phyloP scores from a whole-genome alignment of 2,329 filamentous ascomycete genomes.

The Colletotrichum navitas region DNA sequence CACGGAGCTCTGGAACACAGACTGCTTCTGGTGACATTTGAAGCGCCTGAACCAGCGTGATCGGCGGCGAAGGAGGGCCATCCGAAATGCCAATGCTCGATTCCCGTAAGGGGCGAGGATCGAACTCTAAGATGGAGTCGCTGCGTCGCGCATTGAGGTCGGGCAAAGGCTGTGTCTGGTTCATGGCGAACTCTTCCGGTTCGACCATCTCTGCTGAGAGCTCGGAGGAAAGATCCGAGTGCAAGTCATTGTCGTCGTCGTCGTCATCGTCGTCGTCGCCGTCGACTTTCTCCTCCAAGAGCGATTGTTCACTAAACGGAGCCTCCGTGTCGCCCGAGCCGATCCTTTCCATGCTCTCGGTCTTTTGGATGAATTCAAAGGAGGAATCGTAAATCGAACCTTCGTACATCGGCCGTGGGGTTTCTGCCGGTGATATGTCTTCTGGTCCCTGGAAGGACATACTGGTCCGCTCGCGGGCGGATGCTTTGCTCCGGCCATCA shows the following conservation, averaged over 20 bases:
- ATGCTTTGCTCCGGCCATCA: slow-evolving; percentile 58
- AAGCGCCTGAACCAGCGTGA: slow-evolving; percentile 63
- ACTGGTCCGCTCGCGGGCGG: slow-evolving; percentile 64
- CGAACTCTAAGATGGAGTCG: slow-evolving; percentile 25
- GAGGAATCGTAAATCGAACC: slow-evolving; percentile 50
- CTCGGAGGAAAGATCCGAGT: slow-evolving; percentile 73
- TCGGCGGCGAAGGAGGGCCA: slow-evolving; percentile 57
- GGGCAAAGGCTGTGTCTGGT: slow-evolving; percentile 19
- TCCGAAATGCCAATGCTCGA: slow-evolving; percentile 24
- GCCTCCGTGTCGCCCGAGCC: slow-evolving; percentile 52
- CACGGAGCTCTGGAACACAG: slow-evolving; percentile 54
- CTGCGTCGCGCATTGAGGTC: slow-evolving; percentile 24
- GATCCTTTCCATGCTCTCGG: slow-evolving; percentile 63
- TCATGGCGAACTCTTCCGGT: slow-evolving; percentile 43
- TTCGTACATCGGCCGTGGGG: slow-evolving; percentile 43
- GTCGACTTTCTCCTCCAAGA: slow-evolving; percentile 61
- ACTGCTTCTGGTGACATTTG: slow-evolving; percentile 56
- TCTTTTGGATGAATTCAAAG: slow-evolving; percentile 67
- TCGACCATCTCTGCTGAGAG: slow-evolving; percentile 64
- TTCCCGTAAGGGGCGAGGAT: slow-evolving; percentile 30
- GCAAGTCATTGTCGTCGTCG: slow-evolving; percentile 56
- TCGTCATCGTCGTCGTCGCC: slow-evolving; percentile 59
- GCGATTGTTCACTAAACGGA: slow-evolving; percentile 53
- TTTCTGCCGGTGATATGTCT: slow-evolving; percentile 47
- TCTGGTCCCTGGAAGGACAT: slow-evolving; percentile 66